Percentiles rank a stretch among this genome's conserved stretches.
phyloP scores from a whole-genome alignment of 2,329 filamentous ascomycete species.

The Tricladium varicosporioides region DNA sequence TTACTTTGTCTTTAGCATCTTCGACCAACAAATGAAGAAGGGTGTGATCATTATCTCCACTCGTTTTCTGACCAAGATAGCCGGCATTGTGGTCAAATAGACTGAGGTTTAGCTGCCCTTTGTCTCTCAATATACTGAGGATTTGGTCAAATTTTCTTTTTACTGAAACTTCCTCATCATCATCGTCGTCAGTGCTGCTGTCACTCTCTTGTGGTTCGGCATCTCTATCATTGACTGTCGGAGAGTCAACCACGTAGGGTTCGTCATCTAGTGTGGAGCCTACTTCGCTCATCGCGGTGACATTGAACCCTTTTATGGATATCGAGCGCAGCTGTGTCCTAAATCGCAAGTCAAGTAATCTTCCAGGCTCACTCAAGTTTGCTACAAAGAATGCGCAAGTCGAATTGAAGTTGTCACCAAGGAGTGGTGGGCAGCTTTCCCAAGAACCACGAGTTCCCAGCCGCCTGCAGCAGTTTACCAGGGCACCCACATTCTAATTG shows the following conservation, averaged over 20 bases:
- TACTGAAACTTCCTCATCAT: neutral
- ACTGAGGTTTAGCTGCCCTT: neutral
- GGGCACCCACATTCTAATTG: too few species aligned
- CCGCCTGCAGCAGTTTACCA: too few species aligned
- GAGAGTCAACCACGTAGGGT: conserved; percentile 4
- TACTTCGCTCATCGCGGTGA: too few species aligned
- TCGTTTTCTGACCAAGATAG: neutral
- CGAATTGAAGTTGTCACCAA: too few species aligned
- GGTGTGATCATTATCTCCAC: neutral
- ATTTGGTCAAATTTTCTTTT: neutral
- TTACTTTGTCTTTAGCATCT: neutral
- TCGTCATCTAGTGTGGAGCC: conserved; percentile 2
- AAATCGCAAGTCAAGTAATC: too few species aligned
- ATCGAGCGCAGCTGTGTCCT: too few species aligned
- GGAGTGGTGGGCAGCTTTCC: too few species aligned
- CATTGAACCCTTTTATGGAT: too few species aligned
- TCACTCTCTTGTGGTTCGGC: neutral
- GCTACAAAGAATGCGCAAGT: too few species aligned
- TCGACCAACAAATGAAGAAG: conserved; percentile 2
- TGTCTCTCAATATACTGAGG: neutral
- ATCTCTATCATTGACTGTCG: neutral
- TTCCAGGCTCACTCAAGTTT: too few species aligned
- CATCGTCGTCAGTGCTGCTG: neutral
- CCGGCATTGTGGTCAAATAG: neutral
- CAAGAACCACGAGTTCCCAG: too few species aligned